Base-by-base conservation (phyloP, 2,329 filamentous ascomycete genomes). In the Septoria linicola region DNA sequence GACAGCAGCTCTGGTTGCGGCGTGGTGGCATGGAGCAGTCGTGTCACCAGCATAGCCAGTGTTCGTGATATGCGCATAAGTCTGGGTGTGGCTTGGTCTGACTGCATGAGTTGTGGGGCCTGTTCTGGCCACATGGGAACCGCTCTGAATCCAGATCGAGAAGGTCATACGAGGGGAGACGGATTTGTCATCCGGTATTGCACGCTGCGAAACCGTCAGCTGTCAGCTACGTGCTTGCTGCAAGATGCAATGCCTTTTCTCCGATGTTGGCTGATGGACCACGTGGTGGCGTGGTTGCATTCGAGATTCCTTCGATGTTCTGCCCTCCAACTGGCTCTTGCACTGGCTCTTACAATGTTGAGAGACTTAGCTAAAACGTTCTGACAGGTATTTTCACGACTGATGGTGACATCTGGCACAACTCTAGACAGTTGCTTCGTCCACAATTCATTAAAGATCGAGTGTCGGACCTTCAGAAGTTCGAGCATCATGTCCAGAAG, bases 371-470 rank as follows among this genome's bases (percentile, higher is more conserved):
- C 42, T 45, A 31, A 45, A 30, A 10, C 30, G 13, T 13, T 5
- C 20, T 8, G 34, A 19, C 63, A 66, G 74, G 77, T 49, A 81
- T 82, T 58, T 79, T 79, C 70, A 84, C 84, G 6, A 95, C 89
- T 0, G 91, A 96, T 66, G 85, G 87, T 10, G 75, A 83, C 20
- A 72, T 78, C 45, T 96, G 91, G 91, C 88, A 92, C 60, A 78
- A 80, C 49, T 89, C 85, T 45, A 80, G 91, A n/a, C 83, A 88
- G 58, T 76, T 96, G 53, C 83, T 96, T 56, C 80, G 90, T 2
- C 90, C 91, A 0, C 89, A 95, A 64, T 96, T 96, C 70, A 83
- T 89, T 64, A 87, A 86, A 62, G 87, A 95, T 64, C 86, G 90
- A 16, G 81, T 96, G 30, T 87, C 85, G 57, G 88, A 96, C 68